Conservation (phyloP, 805 yeast genomes). For the Candida vaughaniae region DNA sequence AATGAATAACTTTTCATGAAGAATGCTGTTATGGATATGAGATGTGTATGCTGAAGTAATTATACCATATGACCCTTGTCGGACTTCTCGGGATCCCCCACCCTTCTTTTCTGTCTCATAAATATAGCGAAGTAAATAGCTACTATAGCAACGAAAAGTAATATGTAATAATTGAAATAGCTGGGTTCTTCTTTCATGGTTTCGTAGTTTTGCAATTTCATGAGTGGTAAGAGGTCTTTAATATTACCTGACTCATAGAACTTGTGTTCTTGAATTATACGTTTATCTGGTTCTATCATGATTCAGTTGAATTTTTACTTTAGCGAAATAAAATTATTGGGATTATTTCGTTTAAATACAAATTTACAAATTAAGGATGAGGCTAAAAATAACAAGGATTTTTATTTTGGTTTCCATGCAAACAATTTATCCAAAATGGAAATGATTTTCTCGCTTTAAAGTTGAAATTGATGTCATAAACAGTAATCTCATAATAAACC, state of each 20-base stretch:
- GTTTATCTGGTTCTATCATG: constrained; percentile 10
- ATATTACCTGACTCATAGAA: constrained; percentile 29
- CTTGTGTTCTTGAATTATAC: constrained; percentile 22
- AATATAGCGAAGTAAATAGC: constrained; percentile 1
- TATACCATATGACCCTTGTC: constrained; percentile 6
- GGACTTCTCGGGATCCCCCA: not conserved
- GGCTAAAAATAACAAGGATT: constrained; percentile 5
- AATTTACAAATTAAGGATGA: not conserved
- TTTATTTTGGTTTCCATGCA: not conserved
- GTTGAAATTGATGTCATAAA: not conserved
- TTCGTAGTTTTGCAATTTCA: constrained; percentile 22
- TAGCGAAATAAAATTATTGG: not conserved
- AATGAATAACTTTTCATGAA: too few relatives aligned
- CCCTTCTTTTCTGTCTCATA: not conserved
- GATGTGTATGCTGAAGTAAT: too few relatives aligned
- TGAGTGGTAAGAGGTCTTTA: constrained; percentile 22
- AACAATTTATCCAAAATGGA: constrained; percentile 1
- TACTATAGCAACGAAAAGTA: constrained; percentile 1
- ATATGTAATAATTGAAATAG: not conserved
- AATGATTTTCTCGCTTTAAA: not conserved
- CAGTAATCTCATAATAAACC: too few relatives aligned
- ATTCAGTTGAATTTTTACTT: not conserved
- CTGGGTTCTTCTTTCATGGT: not conserved
- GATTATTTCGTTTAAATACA: constrained; percentile 1
- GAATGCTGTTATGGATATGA: too few relatives aligned